A percentile compares a stretch with the other conserved stretches of the same genome.
phyloP scores from a whole-genome alignment of 1,284 basidiomycete genomes.

The Tilletia horrida region DNA sequence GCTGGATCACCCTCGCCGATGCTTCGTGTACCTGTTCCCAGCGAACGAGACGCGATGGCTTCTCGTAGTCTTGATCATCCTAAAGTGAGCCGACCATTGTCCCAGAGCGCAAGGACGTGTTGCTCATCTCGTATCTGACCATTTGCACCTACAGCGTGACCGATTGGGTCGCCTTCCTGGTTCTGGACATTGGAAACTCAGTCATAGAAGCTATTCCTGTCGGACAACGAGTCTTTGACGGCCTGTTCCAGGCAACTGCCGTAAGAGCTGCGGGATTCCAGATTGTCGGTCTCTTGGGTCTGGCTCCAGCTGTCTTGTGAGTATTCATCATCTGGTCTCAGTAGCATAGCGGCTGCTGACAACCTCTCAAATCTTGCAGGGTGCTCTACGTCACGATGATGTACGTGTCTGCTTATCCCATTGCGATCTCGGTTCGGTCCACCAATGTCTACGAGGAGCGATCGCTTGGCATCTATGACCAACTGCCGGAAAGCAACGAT shows the following conservation, averaged over 20 bases:
- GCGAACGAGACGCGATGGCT: conserved; percentile 88
- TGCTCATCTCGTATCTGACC: background rate
- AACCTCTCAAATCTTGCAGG: background rate
- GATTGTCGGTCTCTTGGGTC: conserved; percentile 67
- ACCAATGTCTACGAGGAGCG: conserved; percentile 96
- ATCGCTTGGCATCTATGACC: conserved; percentile 44
- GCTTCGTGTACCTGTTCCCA: conserved; percentile 92
- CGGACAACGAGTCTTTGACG: conserved; percentile 57
- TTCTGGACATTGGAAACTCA: conserved; percentile 80
- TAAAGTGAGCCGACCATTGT: conserved; percentile 63
- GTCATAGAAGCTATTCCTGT: conserved; percentile 69
- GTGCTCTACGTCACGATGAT: conserved; percentile 68
- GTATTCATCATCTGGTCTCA: background rate
- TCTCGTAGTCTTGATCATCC: conserved; percentile 64
- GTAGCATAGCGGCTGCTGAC: background rate
- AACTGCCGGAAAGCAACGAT: conserved; percentile 28
- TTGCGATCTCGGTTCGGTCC: conserved; percentile 75
- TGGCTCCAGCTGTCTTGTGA: conserved; percentile 80
- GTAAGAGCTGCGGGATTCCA: conserved; percentile 85
- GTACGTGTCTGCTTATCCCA: conserved; percentile 59
- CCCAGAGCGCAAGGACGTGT: too few relatives aligned
- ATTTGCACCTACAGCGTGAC: conserved; percentile 60
- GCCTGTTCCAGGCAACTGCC: conserved; percentile 60
- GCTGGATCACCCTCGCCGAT: conserved; percentile 88
- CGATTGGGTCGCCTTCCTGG: conserved; percentile 83